These are phyloP conservation scores for Arbutus unedo DNA, from an alignment of 148 eudicot species.

Conservation along the genomic window DNA sequence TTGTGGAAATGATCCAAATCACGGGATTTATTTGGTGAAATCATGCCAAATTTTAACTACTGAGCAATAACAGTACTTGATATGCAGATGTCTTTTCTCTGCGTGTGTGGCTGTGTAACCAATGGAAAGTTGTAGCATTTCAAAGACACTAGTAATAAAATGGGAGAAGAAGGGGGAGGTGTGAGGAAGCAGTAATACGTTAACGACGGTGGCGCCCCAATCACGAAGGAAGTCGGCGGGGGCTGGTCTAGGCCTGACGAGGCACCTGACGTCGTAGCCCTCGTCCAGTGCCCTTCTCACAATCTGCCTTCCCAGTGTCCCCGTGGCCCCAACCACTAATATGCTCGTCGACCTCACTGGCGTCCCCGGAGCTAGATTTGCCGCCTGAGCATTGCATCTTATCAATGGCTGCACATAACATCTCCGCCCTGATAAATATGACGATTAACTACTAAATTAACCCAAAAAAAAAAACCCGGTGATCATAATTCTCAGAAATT, in stretches of 20 bases:
- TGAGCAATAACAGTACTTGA: not conserved
- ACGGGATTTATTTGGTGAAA: not conserved
- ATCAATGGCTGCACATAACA: constrained; percentile 36
- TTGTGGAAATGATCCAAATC: not conserved
- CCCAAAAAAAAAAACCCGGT: not conserved
- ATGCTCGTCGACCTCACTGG: constrained; percentile 92
- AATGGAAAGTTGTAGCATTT: not conserved
- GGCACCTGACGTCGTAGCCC: constrained; percentile 97
- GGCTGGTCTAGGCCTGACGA: constrained; percentile 93
- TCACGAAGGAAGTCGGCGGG: constrained; percentile 99
- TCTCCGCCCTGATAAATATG: constrained; percentile 31
- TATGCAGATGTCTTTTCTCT: not conserved
- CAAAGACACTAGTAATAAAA: not conserved
- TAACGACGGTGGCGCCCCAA: constrained; percentile 98
- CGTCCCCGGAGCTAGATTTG: constrained; percentile 90
- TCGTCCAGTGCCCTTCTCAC: constrained; percentile 95
- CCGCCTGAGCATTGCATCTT: constrained; percentile 50
- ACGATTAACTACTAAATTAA: not conserved
- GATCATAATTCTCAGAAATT: not conserved
- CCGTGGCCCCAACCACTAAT: constrained; percentile 92
- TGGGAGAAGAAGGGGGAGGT: not conserved
- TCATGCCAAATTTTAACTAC: not conserved
- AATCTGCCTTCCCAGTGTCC: constrained; percentile 93
- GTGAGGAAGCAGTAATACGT: constrained; percentile 34
- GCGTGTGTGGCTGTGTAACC: not conserved